phyloP scores from a whole-genome alignment of 2,329 filamentous ascomycete species.

The Aspergillus pseudoterreus region DNA sequence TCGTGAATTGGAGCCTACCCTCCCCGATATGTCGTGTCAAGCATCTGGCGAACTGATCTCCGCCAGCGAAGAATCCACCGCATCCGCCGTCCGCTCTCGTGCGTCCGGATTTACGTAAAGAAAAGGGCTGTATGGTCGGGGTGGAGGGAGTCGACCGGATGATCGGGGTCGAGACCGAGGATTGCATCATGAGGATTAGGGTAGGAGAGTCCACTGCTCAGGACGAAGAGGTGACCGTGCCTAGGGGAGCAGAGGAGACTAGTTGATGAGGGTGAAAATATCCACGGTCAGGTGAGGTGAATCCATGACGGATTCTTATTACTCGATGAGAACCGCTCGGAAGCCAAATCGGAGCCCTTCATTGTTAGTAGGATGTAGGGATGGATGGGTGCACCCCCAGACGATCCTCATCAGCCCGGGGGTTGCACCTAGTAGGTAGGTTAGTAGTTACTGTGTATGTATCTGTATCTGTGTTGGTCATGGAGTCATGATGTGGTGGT shows the following conservation, averaged over 20 bases:
- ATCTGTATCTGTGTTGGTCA: too few species aligned
- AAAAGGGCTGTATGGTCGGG: slow-evolving; percentile 20
- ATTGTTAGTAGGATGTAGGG: too few species aligned
- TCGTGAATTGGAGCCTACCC: too few species aligned
- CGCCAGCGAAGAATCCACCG: background rate
- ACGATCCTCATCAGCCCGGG: background rate
- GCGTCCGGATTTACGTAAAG: slow-evolving; percentile 41
- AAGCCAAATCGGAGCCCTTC: slow-evolving; percentile 9
- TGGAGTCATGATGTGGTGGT: too few species aligned
- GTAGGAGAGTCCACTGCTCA: background rate
- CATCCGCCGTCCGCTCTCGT: background rate
- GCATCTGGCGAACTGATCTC: too few species aligned
- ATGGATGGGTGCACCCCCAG: background rate
- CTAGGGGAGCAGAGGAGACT: too few species aligned
- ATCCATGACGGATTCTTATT: slow-evolving; percentile 17
- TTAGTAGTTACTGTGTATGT: too few species aligned
- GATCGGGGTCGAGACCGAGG: slow-evolving; percentile 4
- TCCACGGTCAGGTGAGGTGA: background rate
- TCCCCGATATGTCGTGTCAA: too few species aligned
- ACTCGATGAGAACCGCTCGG: slow-evolving; percentile 16
- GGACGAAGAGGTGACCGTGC: too few species aligned
- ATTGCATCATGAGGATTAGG: background rate
- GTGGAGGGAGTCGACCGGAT: background rate
- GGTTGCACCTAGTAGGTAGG: too few species aligned
- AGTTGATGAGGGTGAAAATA: background rate